Evolutionary conservation across 352 stramenopile genomes (phyloP).

Genomic region (Blastocystis sp.): DNA sequence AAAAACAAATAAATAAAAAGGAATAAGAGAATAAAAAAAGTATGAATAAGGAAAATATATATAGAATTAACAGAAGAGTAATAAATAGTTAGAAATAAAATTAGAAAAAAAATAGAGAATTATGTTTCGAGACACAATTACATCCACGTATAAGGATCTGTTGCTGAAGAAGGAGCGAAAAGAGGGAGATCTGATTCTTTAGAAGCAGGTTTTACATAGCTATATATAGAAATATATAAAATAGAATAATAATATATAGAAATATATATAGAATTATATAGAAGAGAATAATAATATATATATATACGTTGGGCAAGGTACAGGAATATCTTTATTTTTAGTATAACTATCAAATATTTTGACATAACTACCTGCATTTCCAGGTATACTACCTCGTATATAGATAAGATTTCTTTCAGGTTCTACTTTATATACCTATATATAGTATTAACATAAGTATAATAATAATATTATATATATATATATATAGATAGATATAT

Average conservation of each 20-base stretch:
- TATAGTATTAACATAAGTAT: not conserved
- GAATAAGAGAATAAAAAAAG: no score
- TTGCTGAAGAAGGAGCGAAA: slow-evolving; percentile 10
- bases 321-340: not conserved
- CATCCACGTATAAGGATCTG: slow-evolving; percentile 21
- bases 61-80: no score
- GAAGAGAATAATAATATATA: slow-evolving; percentile 1
- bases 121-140: no score
- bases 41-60: no score
- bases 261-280: slow-evolving; percentile 25
- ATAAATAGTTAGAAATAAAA: no score
- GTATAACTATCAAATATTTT: slow-evolving; percentile 13
- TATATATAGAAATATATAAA: not conserved
- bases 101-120: no score
- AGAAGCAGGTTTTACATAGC: no score
- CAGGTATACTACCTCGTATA: slow-evolving; percentile 70
- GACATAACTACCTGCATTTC: slow-evolving; percentile 53
- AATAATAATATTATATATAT: not conserved
- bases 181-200: no score
- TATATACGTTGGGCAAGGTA: slow-evolving; percentile 25
- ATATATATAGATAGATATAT: slow-evolving; percentile 35
- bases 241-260: not conserved
- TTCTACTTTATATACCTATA: slow-evolving; percentile 68
- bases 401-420: slow-evolving; percentile 71
- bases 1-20: no score